Conservation (phyloP, 192 early-diverging fungal genomes). For the Umbelopsis ramanniana region DNA sequence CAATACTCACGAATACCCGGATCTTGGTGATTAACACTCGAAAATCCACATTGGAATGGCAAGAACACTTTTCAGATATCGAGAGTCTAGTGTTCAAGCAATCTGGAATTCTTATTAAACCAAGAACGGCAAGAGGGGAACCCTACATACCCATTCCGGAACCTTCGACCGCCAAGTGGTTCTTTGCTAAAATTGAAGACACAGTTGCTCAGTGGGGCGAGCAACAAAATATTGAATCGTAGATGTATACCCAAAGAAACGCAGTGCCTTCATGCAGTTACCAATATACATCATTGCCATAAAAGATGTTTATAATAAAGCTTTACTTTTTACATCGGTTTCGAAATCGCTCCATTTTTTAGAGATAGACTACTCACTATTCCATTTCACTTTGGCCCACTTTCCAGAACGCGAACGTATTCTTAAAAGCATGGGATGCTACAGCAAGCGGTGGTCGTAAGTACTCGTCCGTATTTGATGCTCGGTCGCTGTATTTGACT, state of each 20-base stretch:
- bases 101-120: slow-evolving; percentile 64
- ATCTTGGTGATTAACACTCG: slow-evolving; percentile 55
- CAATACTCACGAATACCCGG: slow-evolving; percentile 67
- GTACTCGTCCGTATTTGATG: no score
- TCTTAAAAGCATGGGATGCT: background rate
- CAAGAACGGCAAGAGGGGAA: slow-evolving; percentile 49
- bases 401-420: no score
- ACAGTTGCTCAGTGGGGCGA: slow-evolving; percentile 54
- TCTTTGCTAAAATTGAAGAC: slow-evolving; percentile 66
- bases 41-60: slow-evolving; percentile 26
- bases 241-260: no score
- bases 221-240: slow-evolving; percentile 25
- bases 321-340: no score
- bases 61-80: slow-evolving; percentile 40
- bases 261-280: no score
- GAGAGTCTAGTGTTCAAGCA: slow-evolving; percentile 64
- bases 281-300: background rate
- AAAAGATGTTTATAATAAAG: no score
- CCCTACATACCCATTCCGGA: slow-evolving; percentile 72
- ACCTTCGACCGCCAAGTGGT: slow-evolving; percentile 60
- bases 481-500: no score
- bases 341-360: no score
- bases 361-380: no score
- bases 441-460: no score
- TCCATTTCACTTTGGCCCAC: no score